A percentile compares a stretch with the other conserved stretches of the same genome.
These are phyloP conservation scores for Phytophthora aleatoria DNA, from an alignment of 352 stramenopile species.

Conservation along the genomic window DNA sequence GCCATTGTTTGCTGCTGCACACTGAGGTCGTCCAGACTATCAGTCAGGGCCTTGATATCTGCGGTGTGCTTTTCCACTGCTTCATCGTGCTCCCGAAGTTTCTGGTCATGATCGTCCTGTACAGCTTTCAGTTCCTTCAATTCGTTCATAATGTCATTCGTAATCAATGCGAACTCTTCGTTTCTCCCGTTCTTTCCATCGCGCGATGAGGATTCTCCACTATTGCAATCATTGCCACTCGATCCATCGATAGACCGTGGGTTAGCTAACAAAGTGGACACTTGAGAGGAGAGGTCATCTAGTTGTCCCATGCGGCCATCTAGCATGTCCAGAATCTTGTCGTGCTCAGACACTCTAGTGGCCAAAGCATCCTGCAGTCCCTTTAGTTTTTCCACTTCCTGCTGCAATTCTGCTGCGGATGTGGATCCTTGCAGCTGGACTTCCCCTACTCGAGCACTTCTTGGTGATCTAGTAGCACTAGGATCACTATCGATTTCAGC, in stretches of 20 bases:
- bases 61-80: constrained; percentile 50
- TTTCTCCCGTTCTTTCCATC: constrained; percentile 8
- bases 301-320: constrained; percentile 38
- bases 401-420: constrained; percentile 49
- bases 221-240: constrained; percentile 10
- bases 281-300: constrained; percentile 27
- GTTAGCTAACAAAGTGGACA: background rate
- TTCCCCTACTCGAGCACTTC: constrained; percentile 5
- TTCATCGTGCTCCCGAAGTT: constrained; percentile 50
- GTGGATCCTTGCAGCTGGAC: constrained; percentile 35
- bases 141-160: constrained; percentile 45
- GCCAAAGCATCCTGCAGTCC: constrained; percentile 45
- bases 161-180: constrained; percentile 19
- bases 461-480: constrained; percentile 2
- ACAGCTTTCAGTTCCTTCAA: constrained; percentile 52
- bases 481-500: background rate
- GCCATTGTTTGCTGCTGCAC: constrained; percentile 54
- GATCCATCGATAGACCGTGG: constrained; percentile 10
- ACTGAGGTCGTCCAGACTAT: constrained; percentile 58
- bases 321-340: constrained; percentile 43
- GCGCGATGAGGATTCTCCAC: background rate
- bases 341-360: constrained; percentile 40
- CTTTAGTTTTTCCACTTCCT: constrained; percentile 47
- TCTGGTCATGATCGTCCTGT: constrained; percentile 38
- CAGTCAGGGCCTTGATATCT: constrained; percentile 51